Evolutionary conservation across 2,329 filamentous ascomycete species (phyloP).

Genomic region (Periglandula ipomoeae): DNA sequence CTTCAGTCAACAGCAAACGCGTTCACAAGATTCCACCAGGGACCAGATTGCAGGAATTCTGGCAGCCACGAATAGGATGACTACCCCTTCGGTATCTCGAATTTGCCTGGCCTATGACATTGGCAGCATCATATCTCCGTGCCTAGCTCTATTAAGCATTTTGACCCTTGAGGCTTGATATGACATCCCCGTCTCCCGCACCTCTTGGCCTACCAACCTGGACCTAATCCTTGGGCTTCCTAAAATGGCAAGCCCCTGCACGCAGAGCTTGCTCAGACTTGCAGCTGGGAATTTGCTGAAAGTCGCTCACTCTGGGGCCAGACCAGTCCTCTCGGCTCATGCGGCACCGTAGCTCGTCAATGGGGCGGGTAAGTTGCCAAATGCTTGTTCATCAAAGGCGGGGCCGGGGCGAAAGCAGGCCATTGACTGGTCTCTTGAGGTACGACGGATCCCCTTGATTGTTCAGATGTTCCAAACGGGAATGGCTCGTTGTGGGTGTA

Average conservation of each 20-base stretch:
- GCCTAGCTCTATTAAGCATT: background rate
- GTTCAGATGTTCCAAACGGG: background rate
- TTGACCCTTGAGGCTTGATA: background rate
- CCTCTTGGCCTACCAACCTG: background rate
- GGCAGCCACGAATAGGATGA: no score
- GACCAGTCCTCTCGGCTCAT: slow-evolving; percentile 2
- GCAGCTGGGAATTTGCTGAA: background rate
- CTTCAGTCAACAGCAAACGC: no score
- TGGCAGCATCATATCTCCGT: background rate
- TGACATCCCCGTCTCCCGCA: background rate
- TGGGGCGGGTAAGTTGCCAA: background rate
- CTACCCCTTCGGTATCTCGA: no score
- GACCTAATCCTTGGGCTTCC: background rate
- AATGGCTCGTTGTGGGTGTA: background rate
- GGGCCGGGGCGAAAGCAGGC: background rate
- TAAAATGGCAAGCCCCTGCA: background rate
- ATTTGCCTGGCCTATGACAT: background rate
- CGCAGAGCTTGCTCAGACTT: background rate
- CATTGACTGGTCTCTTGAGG: background rate
- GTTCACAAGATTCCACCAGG: no score
- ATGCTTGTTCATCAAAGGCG: background rate
- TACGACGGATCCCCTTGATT: background rate
- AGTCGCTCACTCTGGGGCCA: background rate
- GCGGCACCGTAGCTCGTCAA: background rate
- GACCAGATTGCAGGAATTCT: no score